Base-by-base conservation (phyloP, 1,139 yeast species). In the Petasospora fabianii region DNA sequence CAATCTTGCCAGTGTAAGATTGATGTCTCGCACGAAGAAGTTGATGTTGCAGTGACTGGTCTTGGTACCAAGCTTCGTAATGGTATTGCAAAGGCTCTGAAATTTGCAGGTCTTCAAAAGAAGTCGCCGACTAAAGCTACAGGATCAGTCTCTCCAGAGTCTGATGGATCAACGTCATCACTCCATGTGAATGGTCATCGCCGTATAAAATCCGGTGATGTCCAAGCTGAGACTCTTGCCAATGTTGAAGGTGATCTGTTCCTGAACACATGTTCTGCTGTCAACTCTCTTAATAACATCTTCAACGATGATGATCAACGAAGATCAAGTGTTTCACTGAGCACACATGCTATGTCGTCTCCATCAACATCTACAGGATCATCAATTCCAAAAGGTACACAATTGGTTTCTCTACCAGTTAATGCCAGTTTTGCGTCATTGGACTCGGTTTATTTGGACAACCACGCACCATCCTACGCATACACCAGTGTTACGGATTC, bases 21-120 rank as follows among this genome's bases (percentile, higher is more conserved):
- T 35, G 72, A 74, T 33, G 83, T 83, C n/a, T 70, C 83, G 9
- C 73, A 70, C 34, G 81, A 79, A 46, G 95, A 86, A 49, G 73
- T 84, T 13, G 73, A 80, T 48, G 75, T 76, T 47, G 96, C 96
- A 0, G 87, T 87, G 3, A 74, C 80, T 29, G 96, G 96, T 10
- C 70, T 85, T 38, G 92, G 92, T 6, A 73, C 77, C 32, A 69
- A 81, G 44, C 71, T 87, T 32, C 76, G 71, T 47, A 73, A 75
- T 44, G 76, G 84, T 27, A 62, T 84, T 17, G 68, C 80, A 2
- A 71, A 71, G 40, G 86, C 87, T 0, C 59, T 76, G 39, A 68
- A 66, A 32, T 53, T 66, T 34, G 65, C 73, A 10, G 44, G 44
- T 5, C 27, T 40, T 21, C 42, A 28, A 22, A 22, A 22, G 21